Evolutionary conservation across 768 basidiomycete genomes (phyloP), one percentile per base, ranked within the genome.

Genomic region (Pseudohyphozyma bogoriensis): DNA sequence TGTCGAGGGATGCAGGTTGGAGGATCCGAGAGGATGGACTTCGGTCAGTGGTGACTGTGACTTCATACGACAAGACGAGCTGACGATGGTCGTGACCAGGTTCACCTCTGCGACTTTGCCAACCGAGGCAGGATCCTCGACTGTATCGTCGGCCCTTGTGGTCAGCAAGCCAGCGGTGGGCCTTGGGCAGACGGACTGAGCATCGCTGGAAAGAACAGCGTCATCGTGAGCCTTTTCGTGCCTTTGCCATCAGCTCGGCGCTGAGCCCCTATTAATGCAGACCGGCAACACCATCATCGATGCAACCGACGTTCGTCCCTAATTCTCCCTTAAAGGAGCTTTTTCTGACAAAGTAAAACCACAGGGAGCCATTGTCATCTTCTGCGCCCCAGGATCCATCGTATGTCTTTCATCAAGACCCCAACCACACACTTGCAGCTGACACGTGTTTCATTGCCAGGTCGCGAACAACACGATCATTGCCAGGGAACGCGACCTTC

Each of bases 101-200:
- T 61, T 16, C 70, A 71, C 37, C 56, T 66, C 10, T 53, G 63
- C 45, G 70, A 71, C 42, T 64, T 29, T 1, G 55, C 63, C 12
- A 53, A 59, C 22, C 58, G 62, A 12, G 59, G 46, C 24, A 63
- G 59, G 16, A 50, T 69, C 9, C 9, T 69, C 18, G 53, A 63
- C 59, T 69, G 65, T 42, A 50, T 63, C 26, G 65, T 69, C 31
- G 72, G 72, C 0, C 63, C 63, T 3, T 68, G 56, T 32, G 63
- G 66, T 3, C 63, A 68, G 28, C 58, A 68, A 47, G 69, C 73
- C 22, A 74, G 74, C 8, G 73, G 76, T 31, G 76, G 74, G 56
- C 77, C 76, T 0, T 69, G 77, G 45, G 76, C 76, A 3, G 76
- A 76, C 54, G 77, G 76, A 11, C 50, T 78, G 33, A 72, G 71